Evolutionary conservation across 495 filamentous ascomycete genomes (phyloP).

Genomic region (Evernia prunastri): DNA sequence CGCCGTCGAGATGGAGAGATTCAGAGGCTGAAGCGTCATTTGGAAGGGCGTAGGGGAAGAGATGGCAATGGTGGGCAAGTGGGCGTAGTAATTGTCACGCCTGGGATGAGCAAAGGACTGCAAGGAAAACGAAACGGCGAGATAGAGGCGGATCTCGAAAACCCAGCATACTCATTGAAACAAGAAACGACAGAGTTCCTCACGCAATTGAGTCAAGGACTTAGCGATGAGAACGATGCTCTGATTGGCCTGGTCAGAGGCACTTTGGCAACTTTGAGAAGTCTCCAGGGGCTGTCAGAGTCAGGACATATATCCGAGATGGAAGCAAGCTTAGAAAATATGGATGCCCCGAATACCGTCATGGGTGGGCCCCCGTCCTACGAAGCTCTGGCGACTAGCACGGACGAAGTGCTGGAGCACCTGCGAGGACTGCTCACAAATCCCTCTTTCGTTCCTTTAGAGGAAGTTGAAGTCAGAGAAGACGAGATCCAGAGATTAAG

Average conservation of each 20-base stretch:
- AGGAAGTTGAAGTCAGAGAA: constrained; percentile 84
- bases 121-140: constrained; percentile 37
- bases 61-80: constrained; percentile 38
- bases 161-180: constrained; percentile 64
- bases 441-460: constrained; percentile 92
- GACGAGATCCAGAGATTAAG: constrained; percentile 78
- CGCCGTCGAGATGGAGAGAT: constrained; percentile 87
- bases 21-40: constrained; percentile 76
- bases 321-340: not conserved
- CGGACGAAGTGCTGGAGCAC: constrained; percentile 70
- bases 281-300: constrained; percentile 65
- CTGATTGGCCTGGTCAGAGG: constrained; percentile 66
- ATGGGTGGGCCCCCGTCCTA: constrained; percentile 48
- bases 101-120: constrained; percentile 41
- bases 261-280: constrained; percentile 63
- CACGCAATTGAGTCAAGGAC: constrained; percentile 74
- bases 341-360: constrained; percentile 34
- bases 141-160: constrained; percentile 44
- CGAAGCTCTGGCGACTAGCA: constrained; percentile 63
- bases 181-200: constrained; percentile 90
- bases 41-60: constrained; percentile 51
- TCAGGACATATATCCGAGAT: constrained; percentile 30
- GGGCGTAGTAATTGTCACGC: constrained; percentile 39
- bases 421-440: constrained; percentile 80
- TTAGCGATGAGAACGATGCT: constrained; percentile 92